A percentile compares a stretch with the other conserved stretches of the same genome.
Conservation (phyloP, 192 early-diverging fungal species). For the Chytriomyces confervae region DNA sequence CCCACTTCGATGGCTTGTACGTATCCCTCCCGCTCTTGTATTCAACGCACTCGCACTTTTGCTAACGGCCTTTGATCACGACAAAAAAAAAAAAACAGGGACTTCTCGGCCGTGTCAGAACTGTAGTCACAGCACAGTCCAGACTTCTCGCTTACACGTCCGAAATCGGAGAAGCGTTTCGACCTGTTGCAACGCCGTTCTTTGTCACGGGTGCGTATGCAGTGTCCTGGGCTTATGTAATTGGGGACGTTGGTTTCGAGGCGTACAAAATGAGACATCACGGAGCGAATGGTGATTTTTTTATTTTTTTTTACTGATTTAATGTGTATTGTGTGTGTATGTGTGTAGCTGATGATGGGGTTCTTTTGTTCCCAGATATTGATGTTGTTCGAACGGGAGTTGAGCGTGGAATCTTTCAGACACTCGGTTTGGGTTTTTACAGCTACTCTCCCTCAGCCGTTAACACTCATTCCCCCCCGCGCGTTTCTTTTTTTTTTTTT, state of each 20-base stretch:
- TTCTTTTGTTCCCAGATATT: constrained; percentile 1
- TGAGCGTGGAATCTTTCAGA: constrained; percentile 36
- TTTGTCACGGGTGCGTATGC: constrained; percentile 67
- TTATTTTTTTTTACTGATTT: neutral
- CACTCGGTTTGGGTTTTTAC: neutral
- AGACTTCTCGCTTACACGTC: constrained; percentile 60
- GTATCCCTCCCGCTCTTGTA: neutral
- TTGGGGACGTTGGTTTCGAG: constrained; percentile 38
- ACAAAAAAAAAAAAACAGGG: neutral
- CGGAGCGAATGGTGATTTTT: neutral
- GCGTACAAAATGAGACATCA: constrained; percentile 31
- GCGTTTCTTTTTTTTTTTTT: no score
- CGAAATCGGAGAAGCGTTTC: constrained; percentile 70
- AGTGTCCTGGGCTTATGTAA: constrained; percentile 61
- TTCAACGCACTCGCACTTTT: neutral
- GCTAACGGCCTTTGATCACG: neutral
- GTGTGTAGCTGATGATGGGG: no score
- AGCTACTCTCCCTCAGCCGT: neutral
- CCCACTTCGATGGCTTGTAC: constrained; percentile 22
- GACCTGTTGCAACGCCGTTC: constrained; percentile 57
- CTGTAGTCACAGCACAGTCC: constrained; percentile 22
- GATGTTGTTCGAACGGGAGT: constrained; percentile 31
- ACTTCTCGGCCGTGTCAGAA: constrained; percentile 31
- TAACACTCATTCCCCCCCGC: neutral
- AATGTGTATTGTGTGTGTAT: no score